These are phyloP conservation scores for Pichia sp. DNA, from an alignment of 1,139 yeast species.

Conservation along the genomic window DNA sequence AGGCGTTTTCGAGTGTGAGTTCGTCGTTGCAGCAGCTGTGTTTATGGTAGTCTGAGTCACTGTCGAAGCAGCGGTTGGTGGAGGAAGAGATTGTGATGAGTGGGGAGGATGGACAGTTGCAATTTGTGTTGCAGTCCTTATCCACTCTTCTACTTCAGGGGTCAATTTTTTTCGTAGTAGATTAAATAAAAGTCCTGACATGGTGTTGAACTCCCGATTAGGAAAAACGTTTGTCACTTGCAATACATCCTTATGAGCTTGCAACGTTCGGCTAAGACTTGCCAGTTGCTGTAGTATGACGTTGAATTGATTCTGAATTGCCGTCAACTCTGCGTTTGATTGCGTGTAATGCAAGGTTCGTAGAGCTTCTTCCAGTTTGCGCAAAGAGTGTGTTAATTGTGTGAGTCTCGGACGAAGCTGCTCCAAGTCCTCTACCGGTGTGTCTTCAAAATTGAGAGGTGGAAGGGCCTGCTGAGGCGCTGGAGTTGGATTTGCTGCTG, in stretches of 20 bases:
- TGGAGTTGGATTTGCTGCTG: neutral
- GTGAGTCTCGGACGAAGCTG: conserved; percentile 56
- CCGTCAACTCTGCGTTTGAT: conserved; percentile 27
- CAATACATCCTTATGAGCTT: conserved; percentile 56
- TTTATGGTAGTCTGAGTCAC: conserved; percentile 6
- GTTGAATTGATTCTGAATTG: conserved; percentile 75
- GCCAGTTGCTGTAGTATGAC: conserved; percentile 77
- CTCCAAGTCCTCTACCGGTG: conserved; percentile 36
- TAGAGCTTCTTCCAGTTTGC: conserved; percentile 43
- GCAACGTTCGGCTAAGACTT: conserved; percentile 66
- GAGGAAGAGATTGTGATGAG: conserved; percentile 32
- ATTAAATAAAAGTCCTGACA: conserved; percentile 76
- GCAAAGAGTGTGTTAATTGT: conserved; percentile 47
- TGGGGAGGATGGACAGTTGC: neutral
- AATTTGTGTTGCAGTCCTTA: conserved; percentile 46
- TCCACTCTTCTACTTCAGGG: conserved; percentile 91
- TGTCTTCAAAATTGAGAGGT: conserved; percentile 6
- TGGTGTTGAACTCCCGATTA: conserved; percentile 74
- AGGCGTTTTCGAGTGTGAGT: neutral
- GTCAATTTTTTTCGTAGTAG: conserved; percentile 78
- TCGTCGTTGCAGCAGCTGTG: conserved; percentile 9
- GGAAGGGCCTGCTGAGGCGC: neutral
- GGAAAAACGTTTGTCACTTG: conserved; percentile 76
- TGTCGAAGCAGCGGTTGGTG: conserved; percentile 24
- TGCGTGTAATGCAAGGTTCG: conserved; percentile 1